Evolutionary conservation across 2,329 filamentous ascomycete species (phyloP).

Genomic region (Blastomyces silverae): DNA sequence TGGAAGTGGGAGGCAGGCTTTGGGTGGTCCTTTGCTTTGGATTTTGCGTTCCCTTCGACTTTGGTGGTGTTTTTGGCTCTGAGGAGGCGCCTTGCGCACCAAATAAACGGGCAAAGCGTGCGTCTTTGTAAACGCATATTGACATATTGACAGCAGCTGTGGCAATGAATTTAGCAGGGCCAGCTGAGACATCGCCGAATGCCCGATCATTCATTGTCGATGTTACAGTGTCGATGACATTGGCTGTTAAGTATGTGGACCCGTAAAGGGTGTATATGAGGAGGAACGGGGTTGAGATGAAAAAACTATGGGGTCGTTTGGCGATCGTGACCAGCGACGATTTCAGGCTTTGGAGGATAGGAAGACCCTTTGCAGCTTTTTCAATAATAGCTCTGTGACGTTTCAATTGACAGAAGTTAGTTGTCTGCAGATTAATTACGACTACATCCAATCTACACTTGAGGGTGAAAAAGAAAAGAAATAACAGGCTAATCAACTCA

Average conservation of each 20-base stretch:
- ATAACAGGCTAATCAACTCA: conserved; percentile 36
- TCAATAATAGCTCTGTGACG: conserved; percentile 44
- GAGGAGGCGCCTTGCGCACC: conserved; percentile 45
- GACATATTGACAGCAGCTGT: conserved; percentile 77
- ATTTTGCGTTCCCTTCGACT: neutral
- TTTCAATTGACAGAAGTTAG: neutral
- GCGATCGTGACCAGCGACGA: conserved; percentile 38
- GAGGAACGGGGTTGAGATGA: conserved; percentile 44
- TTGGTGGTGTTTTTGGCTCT: neutral
- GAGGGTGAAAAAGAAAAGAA: neutral
- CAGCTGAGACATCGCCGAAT: conserved; percentile 59
- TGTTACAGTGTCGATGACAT: conserved; percentile 72
- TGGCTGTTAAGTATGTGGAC: conserved; percentile 83
- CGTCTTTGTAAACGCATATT: conserved; percentile 84
- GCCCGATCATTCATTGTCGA: conserved; percentile 56
- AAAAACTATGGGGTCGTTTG: conserved; percentile 38
- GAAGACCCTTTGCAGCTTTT: conserved; percentile 42
- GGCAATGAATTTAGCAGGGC: conserved; percentile 71
- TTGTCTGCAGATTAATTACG: neutral
- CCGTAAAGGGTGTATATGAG: conserved; percentile 62
- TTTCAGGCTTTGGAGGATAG: conserved; percentile 38
- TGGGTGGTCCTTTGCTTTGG: conserved; percentile 14
- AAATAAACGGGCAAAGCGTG: conserved; percentile 75
- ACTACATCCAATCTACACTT: neutral
- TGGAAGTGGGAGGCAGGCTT: conserved; percentile 13